Base-by-base conservation (phyloP, 371 early-diverging fungal genomes). In the Mucor sp. region DNA sequence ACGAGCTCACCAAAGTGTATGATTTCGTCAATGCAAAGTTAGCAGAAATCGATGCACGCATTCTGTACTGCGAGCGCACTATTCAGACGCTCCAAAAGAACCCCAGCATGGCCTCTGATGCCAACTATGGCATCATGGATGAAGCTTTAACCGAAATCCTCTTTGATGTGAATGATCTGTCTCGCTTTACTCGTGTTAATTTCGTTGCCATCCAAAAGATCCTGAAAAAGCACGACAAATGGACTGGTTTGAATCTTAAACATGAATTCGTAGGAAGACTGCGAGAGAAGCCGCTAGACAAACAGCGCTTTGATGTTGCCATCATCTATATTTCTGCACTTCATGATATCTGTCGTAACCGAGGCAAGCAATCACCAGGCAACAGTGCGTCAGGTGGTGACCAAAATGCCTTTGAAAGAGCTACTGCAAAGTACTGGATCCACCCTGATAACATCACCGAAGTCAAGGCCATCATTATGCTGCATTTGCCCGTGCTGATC, bases 391-490 rank as follows among this genome's bases (percentile, higher is more conserved):
- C 74, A 1, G 74, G 71, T 33, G 69, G 66, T 25, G 72, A 65
- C 56, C 71, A 71, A 47, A 71, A 68, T 60, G 71, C 71, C 6
- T 71, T 71, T 62, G 74, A 74, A 62, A 58, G 71, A 25, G 74
- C 71, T 11, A 74, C 76, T 8, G 71, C 74, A 8, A 76, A 76
- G 81, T 99, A 96, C 80, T 99, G 99, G 99, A 94, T 99, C 7
- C 96, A 96, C 66, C 93, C 94, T 0, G 97, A 99, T 76, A 97
- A 99, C 78, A 91, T 99, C 33, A 93, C 93, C 63, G 96, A 96
- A 74, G 90, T 99, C 65, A 95, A 96, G 73, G 87, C 91, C 33
- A 82, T 87, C 72, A 94, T 99, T 67, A 85, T 98, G 63, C 89
- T 92, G 74, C 89, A 97, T 70, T 86, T 99, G 23, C 99, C 99